Conservation (phyloP, 805 yeast genomes). For the Kuraishia floccosa region DNA sequence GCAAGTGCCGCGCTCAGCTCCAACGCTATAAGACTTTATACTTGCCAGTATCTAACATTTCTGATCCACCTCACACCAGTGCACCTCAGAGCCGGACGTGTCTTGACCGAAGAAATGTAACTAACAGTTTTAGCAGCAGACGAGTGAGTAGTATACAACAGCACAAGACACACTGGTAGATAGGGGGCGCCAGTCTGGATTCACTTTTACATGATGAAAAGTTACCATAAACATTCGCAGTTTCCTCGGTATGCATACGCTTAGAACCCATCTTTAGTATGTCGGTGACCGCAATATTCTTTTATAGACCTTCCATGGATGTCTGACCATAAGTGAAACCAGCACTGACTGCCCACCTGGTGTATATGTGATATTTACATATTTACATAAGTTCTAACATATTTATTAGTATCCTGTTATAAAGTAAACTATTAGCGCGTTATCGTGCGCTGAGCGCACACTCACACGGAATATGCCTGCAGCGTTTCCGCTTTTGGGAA, state of each 20-base stretch:
- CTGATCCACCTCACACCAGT: constrained; percentile 30
- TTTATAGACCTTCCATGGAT: constrained; percentile 81
- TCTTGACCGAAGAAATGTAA: not conserved
- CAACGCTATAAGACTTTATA: constrained; percentile 45
- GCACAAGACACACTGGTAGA: constrained; percentile 6
- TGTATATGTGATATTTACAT: no score
- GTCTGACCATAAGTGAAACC: constrained; percentile 68
- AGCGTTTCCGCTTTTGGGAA: no score
- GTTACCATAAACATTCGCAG: constrained; percentile 81
- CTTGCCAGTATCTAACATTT: constrained; percentile 77
- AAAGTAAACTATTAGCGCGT: no score
- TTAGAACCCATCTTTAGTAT: constrained; percentile 74
- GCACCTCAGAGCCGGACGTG: not conserved
- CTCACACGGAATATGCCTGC: no score
- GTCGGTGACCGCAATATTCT: constrained; percentile 93
- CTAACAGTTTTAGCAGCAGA: not conserved
- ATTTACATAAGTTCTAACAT: no score
- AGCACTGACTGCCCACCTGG: no score
- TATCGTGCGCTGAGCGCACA: no score
- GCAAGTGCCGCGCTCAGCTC: no score
- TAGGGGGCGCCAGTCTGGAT: no score
- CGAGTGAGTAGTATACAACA: not conserved
- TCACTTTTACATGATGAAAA: constrained; percentile 64
- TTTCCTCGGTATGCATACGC: constrained; percentile 88
- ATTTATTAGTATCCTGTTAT: no score